A percentile compares a stretch with the other conserved stretches of the same genome.
Evolutionary conservation across 768 basidiomycete species (phyloP).

Genomic region (Agrocybe pediades): DNA sequence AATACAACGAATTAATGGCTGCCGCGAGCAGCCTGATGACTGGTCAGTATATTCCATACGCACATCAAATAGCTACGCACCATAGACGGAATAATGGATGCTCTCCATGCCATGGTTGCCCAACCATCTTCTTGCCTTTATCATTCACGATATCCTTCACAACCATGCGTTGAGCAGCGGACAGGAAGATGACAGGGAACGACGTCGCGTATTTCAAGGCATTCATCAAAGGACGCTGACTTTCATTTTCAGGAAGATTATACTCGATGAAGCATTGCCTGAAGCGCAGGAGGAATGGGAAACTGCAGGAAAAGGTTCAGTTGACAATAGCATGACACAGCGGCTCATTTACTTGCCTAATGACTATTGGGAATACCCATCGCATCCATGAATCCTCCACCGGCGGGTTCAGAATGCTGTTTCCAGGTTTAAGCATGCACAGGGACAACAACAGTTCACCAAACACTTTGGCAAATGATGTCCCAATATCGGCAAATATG

Average conservation of each 20-base stretch:
- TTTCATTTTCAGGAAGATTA: conserved; percentile 58
- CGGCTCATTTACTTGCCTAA: conserved; percentile 62
- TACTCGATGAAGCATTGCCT: conserved; percentile 95
- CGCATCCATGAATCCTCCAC: conserved; percentile 61
- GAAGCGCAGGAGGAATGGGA: conserved; percentile 90
- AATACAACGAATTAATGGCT: conserved; percentile 87
- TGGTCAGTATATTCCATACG: neutral
- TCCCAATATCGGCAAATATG: conserved; percentile 92
- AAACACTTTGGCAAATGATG: conserved; percentile 95
- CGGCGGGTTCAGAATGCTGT: conserved; percentile 70
- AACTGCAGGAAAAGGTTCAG: conserved; percentile 32
- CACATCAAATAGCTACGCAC: conserved; percentile 41
- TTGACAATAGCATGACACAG: neutral
- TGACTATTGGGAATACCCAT: conserved; percentile 81
- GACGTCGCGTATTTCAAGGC: conserved; percentile 96
- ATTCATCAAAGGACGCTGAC: conserved; percentile 79
- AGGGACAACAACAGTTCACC: conserved; percentile 92
- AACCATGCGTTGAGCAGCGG: conserved; percentile 83
- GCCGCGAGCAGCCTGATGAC: conserved; percentile 76
- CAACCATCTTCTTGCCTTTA: conserved; percentile 43
- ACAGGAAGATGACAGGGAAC: conserved; percentile 94
- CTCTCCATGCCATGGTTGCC: conserved; percentile 70
- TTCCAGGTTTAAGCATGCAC: conserved; percentile 84
- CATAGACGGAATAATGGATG: conserved; percentile 83
- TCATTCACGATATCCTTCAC: conserved; percentile 56